Conservation (phyloP, 331 rosid species). For the Erythrophleum ivorense region DNA sequence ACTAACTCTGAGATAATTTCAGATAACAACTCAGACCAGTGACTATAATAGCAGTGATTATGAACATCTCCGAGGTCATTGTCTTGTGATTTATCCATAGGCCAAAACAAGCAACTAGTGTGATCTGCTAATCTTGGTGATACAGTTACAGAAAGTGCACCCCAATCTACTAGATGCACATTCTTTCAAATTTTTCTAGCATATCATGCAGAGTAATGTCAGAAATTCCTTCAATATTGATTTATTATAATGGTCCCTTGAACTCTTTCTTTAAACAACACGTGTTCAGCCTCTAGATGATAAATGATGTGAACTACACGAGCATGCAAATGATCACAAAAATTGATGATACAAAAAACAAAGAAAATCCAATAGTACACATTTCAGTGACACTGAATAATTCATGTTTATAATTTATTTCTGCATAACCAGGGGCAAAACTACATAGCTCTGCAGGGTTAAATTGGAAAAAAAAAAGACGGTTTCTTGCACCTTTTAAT, state of each 20-base stretch:
- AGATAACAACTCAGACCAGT: conserved; percentile 35
- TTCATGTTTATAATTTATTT: conserved; percentile 17
- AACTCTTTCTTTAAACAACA: conserved; percentile 16
- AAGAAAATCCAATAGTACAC: not conserved
- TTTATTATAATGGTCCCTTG: conserved; percentile 15
- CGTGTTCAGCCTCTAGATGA: conserved; percentile 16
- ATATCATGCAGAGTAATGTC: conserved; percentile 15
- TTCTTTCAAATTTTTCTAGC: conserved; percentile 2
- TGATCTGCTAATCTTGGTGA: conserved; percentile 1
- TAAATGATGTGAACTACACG: conserved; percentile 5
- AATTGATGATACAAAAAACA: not conserved
- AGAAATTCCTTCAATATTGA: conserved; percentile 9
- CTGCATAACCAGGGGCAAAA: conserved; percentile 27
- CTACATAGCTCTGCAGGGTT: not conserved
- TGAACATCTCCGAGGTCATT: conserved; percentile 17
- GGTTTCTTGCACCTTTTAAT: not conserved
- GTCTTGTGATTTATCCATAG: conserved; percentile 15
- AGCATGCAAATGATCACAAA: conserved; percentile 30
- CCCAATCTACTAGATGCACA: conserved; percentile 6
- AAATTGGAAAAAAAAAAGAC: not conserved
- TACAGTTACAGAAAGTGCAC: not conserved
- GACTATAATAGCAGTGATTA: conserved; percentile 15
- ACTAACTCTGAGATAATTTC: conserved; percentile 68
- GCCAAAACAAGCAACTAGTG: conserved; percentile 29
- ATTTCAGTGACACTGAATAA: not conserved